Conservation (phyloP, 192 early-diverging fungal species). For the Glomus cerebriforme region DNA sequence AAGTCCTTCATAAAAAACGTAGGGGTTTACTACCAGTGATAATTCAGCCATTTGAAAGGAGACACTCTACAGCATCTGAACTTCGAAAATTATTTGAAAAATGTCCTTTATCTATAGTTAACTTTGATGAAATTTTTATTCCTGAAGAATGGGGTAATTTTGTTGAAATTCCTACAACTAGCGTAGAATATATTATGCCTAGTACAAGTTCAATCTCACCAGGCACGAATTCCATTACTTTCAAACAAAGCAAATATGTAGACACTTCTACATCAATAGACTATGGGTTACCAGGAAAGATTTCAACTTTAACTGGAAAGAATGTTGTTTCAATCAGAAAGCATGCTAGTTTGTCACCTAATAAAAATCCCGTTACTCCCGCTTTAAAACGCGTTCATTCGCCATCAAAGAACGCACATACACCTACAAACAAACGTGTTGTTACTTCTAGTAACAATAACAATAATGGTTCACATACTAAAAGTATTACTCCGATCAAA, state of each 20-base stretch:
- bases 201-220: not conserved
- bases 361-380: not conserved
- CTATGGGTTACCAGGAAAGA: not conserved
- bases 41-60: slow-evolving; percentile 5
- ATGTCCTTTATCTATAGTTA: not conserved
- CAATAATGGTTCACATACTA: not conserved
- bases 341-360: not conserved
- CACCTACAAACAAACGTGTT: not conserved
- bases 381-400: not conserved
- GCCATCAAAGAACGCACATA: not conserved
- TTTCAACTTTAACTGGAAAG: not conserved
- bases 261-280: not conserved
- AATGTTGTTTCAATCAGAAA: not conserved
- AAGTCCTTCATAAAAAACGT: not conserved
- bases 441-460: not conserved
- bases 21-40: not conserved
- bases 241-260: no score
- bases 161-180: not conserved
- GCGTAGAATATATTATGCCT: not conserved
- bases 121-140: slow-evolving; percentile 26
- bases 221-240: no score
- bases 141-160: slow-evolving; percentile 2
- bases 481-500: not conserved
- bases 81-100: slow-evolving; percentile 24
- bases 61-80: slow-evolving; percentile 15